Evolutionary conservation across 2,329 filamentous ascomycete species (phyloP).

Genomic region (Fusarium gaditjirri): DNA sequence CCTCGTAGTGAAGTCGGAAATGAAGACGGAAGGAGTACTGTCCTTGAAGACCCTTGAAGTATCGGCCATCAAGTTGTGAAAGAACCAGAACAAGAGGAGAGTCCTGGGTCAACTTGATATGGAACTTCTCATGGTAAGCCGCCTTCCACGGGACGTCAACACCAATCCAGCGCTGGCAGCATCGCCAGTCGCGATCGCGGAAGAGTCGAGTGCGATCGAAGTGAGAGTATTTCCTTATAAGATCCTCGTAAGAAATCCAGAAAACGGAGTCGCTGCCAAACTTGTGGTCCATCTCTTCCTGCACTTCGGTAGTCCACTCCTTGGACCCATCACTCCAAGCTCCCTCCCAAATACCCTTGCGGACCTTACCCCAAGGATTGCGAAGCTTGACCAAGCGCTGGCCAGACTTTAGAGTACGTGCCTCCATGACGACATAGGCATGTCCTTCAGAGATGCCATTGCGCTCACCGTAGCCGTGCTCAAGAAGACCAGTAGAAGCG

Average conservation of each 20-base stretch:
- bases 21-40: slow-evolving; percentile 65
- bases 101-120: slow-evolving; percentile 64
- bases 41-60: slow-evolving; percentile 69
- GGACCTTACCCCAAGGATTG: slow-evolving; percentile 69
- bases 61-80: slow-evolving; percentile 70
- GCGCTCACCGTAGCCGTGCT: slow-evolving; percentile 69
- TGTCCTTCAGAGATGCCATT: slow-evolving; percentile 68
- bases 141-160: slow-evolving; percentile 71
- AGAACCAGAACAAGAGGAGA: slow-evolving; percentile 69
- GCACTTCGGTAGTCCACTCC: slow-evolving; percentile 69
- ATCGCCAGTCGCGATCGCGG: slow-evolving; percentile 65
- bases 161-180: slow-evolving; percentile 69
- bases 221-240: slow-evolving; percentile 70
- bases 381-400: slow-evolving; percentile 67
- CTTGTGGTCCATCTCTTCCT: slow-evolving; percentile 66
- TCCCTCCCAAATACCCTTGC: slow-evolving; percentile 69
- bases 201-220: slow-evolving; percentile 73
- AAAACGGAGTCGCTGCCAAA: slow-evolving; percentile 72
- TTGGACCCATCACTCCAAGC: slow-evolving; percentile 69
- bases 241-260: slow-evolving; percentile 71
- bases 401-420: slow-evolving; percentile 62
- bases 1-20: slow-evolving; percentile 61
- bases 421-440: slow-evolving; percentile 70
- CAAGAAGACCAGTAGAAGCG: slow-evolving; percentile 73
- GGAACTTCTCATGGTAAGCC: slow-evolving; percentile 70